Conservation (phyloP, 2,329 filamentous ascomycete genomes). For the Tolypocladium nubicola region DNA sequence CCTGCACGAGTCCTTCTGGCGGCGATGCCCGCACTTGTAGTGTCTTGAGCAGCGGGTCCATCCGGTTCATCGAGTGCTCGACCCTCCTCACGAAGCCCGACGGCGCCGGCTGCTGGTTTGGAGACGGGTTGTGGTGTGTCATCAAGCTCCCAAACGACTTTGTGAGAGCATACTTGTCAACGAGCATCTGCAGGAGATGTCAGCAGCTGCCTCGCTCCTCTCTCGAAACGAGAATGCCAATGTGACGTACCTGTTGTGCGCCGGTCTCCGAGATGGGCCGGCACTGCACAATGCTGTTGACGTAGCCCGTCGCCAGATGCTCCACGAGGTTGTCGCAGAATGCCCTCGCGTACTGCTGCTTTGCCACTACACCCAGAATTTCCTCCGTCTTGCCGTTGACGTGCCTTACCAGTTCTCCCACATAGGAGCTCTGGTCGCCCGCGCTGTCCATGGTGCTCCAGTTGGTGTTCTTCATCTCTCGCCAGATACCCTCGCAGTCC, state of each 20-base stretch:
- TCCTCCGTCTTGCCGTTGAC: slow-evolving; percentile 64
- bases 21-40: slow-evolving; percentile 87
- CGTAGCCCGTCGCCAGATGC: slow-evolving; percentile 66
- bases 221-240: not conserved
- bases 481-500: slow-evolving; percentile 78
- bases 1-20: slow-evolving; percentile 88
- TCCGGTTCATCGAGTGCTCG: slow-evolving; percentile 69
- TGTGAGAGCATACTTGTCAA: slow-evolving; percentile 86
- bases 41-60: slow-evolving; percentile 91
- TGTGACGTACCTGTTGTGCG: slow-evolving; percentile 63
- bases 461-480: slow-evolving; percentile 92
- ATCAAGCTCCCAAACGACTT: slow-evolving; percentile 67
- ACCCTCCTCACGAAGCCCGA: slow-evolving; percentile 76
- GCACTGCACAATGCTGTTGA: slow-evolving; percentile 78
- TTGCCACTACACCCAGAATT: slow-evolving; percentile 67
- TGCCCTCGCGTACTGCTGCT: slow-evolving; percentile 86
- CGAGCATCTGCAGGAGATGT: slow-evolving; percentile 59
- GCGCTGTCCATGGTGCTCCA: slow-evolving; percentile 93
- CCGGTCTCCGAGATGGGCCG: slow-evolving; percentile 87
- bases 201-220: not conserved
- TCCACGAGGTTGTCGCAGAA: slow-evolving; percentile 97
- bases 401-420: slow-evolving; percentile 66
- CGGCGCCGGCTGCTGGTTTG: slow-evolving; percentile 28
- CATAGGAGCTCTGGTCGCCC: slow-evolving; percentile 87
- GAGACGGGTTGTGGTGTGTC: slow-evolving; percentile 44